Evolutionary conservation across 306 rosid species (phyloP).

Genomic region (Pyrus communis): DNA sequence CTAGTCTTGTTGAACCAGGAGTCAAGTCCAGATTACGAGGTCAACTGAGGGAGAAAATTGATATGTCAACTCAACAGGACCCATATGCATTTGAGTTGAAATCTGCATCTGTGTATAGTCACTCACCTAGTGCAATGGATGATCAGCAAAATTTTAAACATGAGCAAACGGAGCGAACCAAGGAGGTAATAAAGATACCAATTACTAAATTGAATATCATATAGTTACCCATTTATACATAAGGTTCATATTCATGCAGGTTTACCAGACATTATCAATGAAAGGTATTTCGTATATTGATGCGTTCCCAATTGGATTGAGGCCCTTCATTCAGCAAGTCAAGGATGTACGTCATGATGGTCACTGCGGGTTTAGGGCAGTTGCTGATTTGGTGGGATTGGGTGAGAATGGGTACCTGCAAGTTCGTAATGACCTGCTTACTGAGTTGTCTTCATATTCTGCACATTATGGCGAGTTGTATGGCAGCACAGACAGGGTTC

Average conservation of each 20-base stretch:
- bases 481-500: slow-evolving; percentile 5
- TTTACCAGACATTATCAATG: not conserved
- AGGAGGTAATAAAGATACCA: slow-evolving; percentile 1
- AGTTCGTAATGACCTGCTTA: slow-evolving; percentile 6
- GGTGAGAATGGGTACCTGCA: slow-evolving; percentile 9
- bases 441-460: slow-evolving; percentile 11
- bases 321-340: not conserved
- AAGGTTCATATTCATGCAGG: not conserved
- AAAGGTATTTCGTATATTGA: not conserved
- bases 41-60: slow-evolving; percentile 2
- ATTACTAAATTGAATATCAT: not conserved
- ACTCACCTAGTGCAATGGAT: not conserved
- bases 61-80: not conserved
- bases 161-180: not conserved
- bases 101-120: not conserved
- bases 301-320: slow-evolving; percentile 1
- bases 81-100: not conserved
- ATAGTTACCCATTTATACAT: not conserved
- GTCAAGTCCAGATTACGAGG: not conserved
- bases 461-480: slow-evolving; percentile 6
- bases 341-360: slow-evolving; percentile 11
- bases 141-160: not conserved
- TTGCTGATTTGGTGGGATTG: slow-evolving; percentile 7
- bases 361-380: slow-evolving; percentile 9
- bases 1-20: not conserved